Percentiles rank a stretch among this genome's conserved stretches.
These are phyloP conservation scores for Euphorbia lathyris DNA, from an alignment of 345 rosid species.

Conservation along the genomic window DNA sequence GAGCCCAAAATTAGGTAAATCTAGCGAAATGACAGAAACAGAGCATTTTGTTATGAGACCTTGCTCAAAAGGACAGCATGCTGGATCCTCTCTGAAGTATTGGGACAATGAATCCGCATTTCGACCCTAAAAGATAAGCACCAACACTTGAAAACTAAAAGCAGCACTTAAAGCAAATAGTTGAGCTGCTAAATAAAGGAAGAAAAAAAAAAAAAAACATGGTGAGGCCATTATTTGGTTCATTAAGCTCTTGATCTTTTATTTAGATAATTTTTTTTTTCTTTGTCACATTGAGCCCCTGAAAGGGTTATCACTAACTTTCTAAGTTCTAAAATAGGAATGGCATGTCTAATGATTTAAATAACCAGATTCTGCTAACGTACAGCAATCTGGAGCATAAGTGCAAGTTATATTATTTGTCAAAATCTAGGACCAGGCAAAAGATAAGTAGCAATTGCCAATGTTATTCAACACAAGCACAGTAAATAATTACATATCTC, in stretches of 20 bases:
- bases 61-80: conserved; percentile 97
- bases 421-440: background rate
- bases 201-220: too few relatives aligned
- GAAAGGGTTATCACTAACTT: too few relatives aligned
- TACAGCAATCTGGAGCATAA: too few relatives aligned
- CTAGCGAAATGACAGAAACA: background rate
- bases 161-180: conserved; percentile 5
- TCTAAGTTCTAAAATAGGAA: too few relatives aligned
- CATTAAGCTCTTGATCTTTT: too few relatives aligned
- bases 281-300: too few relatives aligned
- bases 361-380: too few relatives aligned
- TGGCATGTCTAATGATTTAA: too few relatives aligned
- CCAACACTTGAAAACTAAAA: conserved; percentile 11
- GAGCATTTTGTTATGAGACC: conserved; percentile 41
- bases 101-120: conserved; percentile 95
- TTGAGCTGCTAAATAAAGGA: background rate
- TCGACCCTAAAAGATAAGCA: conserved; percentile 62
- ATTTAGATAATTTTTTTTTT: too few relatives aligned
- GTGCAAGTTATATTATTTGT: too few relatives aligned
- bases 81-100: conserved; percentile 97
- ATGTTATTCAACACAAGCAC: background rate
- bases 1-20: conserved; percentile 1
- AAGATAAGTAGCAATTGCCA: background rate
- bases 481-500: background rate
- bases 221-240: too few relatives aligned